These are phyloP conservation scores for Leccinum glutinopallens DNA, from an alignment of 1,284 basidiomycete genomes.

Conservation along the genomic window DNA sequence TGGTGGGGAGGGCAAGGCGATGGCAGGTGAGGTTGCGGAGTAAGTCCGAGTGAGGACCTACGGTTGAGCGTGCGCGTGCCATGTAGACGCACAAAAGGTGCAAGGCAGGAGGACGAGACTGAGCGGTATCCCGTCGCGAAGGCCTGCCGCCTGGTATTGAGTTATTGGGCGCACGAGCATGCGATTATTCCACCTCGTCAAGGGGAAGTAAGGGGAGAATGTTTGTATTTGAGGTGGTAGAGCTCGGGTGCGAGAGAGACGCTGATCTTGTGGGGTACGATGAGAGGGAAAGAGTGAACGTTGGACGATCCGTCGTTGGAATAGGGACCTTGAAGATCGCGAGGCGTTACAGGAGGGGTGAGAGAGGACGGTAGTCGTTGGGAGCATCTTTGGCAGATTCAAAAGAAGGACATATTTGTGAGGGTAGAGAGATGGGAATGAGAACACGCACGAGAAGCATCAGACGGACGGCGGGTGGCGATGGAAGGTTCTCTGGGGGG, in stretches of 20 bases:
- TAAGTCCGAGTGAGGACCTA: too few species aligned
- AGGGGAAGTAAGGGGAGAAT: conserved; percentile 22
- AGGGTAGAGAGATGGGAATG: conserved; percentile 19
- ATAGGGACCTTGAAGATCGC: conserved; percentile 34
- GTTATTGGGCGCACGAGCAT: conserved; percentile 7
- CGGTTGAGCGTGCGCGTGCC: too few species aligned
- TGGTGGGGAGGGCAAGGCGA: too few species aligned
- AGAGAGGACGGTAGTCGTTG: conserved; percentile 27
- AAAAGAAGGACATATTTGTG: conserved; percentile 5
- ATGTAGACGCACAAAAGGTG: too few species aligned
- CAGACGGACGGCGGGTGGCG: neutral
- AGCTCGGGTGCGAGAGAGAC: conserved; percentile 30
- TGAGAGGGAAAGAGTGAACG: conserved; percentile 38
- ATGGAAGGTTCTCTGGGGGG: conserved; percentile 24
- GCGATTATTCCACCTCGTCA: conserved; percentile 17
- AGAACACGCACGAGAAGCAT: conserved; percentile 16
- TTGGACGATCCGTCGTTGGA: conserved; percentile 19
- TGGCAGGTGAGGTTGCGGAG: too few species aligned
- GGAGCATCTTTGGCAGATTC: conserved; percentile 22
- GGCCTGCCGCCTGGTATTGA: conserved; percentile 10
- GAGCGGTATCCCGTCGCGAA: conserved; percentile 18
- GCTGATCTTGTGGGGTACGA: conserved; percentile 46
- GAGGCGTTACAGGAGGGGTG: conserved; percentile 36
- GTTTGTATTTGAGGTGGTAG: conserved; percentile 30
- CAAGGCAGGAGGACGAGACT: neutral